Conservation (phyloP, 2,329 filamentous ascomycete genomes). For the Esteya vermicola region DNA sequence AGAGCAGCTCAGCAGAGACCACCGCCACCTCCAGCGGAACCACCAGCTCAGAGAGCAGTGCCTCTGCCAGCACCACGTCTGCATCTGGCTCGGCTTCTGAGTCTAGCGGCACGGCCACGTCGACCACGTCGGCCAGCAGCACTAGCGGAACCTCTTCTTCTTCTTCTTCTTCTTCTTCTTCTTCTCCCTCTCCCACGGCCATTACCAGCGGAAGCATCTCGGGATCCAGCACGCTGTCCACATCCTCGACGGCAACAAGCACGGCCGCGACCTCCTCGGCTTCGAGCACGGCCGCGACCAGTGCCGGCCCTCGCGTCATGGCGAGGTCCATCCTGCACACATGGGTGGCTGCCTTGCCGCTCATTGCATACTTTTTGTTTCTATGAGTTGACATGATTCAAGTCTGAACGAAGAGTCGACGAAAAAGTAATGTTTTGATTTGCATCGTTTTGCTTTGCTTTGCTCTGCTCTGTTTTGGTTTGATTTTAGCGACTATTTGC, state of each 20-base stretch:
- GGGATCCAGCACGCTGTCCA: no score
- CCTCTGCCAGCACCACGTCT: neutral
- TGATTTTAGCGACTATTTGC: no score
- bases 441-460: neutral
- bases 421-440: no score
- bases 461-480: neutral
- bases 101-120: neutral
- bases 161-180: no score
- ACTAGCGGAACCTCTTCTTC: neutral
- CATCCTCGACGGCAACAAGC: no score
- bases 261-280: no score
- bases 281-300: constrained; percentile 39
- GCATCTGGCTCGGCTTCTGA: neutral
- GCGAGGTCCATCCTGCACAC: no score
- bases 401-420: no score
- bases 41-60: neutral
- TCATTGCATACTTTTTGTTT: neutral
- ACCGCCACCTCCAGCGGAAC: neutral
- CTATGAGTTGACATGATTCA: neutral
- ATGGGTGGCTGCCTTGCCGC: no score
- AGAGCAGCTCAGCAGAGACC: neutral
- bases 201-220: no score
- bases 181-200: neutral
- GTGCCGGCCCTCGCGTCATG: no score
- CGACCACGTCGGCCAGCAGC: neutral